Conservation (phyloP, 129 eudicot genomes). For the Tagetes erecta region DNA sequence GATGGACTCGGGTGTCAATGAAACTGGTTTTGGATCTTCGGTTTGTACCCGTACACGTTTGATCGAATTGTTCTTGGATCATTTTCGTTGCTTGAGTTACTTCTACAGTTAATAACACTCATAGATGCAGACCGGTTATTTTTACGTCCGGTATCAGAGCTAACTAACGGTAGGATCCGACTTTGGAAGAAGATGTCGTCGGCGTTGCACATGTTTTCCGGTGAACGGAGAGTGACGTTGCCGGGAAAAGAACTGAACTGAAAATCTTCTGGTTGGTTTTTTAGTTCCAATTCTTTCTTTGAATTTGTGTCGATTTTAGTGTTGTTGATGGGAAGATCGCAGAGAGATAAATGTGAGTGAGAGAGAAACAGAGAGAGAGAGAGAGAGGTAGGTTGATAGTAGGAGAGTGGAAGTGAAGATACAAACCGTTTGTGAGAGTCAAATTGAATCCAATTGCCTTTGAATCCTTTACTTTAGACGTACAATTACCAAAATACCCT, state of each 20-base stretch:
- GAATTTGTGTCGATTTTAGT: constrained; percentile 20
- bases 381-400: too few species aligned
- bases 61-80: constrained; percentile 28
- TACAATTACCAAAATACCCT: too few species aligned
- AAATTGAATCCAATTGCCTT: constrained; percentile 34
- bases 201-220: constrained; percentile 78
- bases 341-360: constrained; percentile 61
- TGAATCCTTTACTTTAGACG: background rate
- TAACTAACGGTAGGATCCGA: constrained; percentile 68
- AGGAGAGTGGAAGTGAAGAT: too few species aligned
- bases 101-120: constrained; percentile 47
- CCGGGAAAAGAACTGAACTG: constrained; percentile 55
- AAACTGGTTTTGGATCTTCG: constrained; percentile 56
- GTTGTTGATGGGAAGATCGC: constrained; percentile 65
- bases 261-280: constrained; percentile 46
- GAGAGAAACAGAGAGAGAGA: too few species aligned
- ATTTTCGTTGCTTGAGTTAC: background rate
- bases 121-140: constrained; percentile 59
- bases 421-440: constrained; percentile 46
- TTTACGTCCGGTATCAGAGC: constrained; percentile 41
- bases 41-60: constrained; percentile 31
- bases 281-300: constrained; percentile 2
- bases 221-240: constrained; percentile 25
- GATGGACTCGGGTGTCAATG: constrained; percentile 94
- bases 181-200: constrained; percentile 87